Conservation (phyloP, 1,284 basidiomycete genomes). For the Tylopilus orsonianus region DNA sequence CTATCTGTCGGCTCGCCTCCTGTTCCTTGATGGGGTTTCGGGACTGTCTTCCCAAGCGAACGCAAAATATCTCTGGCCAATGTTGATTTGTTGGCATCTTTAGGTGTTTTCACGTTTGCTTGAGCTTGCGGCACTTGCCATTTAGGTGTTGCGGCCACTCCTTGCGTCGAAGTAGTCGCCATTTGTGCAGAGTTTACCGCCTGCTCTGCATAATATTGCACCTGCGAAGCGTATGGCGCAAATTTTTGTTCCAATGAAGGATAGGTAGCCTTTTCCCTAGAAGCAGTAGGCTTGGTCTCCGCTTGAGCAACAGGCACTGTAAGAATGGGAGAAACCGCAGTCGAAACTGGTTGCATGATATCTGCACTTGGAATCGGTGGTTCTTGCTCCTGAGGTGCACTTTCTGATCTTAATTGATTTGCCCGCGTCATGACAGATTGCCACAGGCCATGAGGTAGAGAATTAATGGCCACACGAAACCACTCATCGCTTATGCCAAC, state of each 20-base stretch:
- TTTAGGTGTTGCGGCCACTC: constrained; percentile 7
- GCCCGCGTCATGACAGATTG: constrained; percentile 10
- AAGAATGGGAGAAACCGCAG: background rate
- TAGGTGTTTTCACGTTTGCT: constrained; percentile 31
- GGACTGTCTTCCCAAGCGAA: constrained; percentile 34
- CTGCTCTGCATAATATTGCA: constrained; percentile 26
- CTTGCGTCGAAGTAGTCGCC: background rate
- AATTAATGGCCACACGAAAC: constrained; percentile 20
- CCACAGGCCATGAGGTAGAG: constrained; percentile 22
- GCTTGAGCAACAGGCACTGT: background rate
- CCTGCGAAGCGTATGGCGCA: constrained; percentile 17
- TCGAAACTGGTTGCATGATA: background rate
- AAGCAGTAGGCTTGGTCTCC: background rate
- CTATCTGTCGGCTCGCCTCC: constrained; percentile 1
- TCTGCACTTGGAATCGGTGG: background rate
- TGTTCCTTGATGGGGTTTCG: constrained; percentile 7
- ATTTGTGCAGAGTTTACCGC: constrained; percentile 7
- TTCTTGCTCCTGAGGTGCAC: background rate
- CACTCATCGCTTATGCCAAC: constrained; percentile 23
- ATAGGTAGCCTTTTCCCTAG: background rate
- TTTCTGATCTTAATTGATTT: constrained; percentile 2
- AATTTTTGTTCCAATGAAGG: constrained; percentile 1
- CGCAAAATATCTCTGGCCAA: constrained; percentile 45
- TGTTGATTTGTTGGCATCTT: constrained; percentile 38
- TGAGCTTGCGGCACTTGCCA: background rate